Percentiles rank a stretch among this genome's conserved stretches.
These are phyloP conservation scores for Fusarium pininemorale DNA, from an alignment of 2,329 filamentous ascomycete species.

Conservation along the genomic window DNA sequence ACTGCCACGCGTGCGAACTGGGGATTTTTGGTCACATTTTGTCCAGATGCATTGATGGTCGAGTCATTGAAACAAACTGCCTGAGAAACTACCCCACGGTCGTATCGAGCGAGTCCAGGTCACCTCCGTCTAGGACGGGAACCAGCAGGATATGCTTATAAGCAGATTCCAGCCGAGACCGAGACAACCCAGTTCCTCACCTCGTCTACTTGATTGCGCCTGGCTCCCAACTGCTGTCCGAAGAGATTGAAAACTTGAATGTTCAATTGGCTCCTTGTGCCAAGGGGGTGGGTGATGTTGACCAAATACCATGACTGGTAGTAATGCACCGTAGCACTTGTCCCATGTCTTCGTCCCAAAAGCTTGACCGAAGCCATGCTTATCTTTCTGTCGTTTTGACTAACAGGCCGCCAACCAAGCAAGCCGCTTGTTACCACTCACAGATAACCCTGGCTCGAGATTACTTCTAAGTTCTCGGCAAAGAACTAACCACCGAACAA, in stretches of 20 bases:
- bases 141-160: conserved; percentile 2
- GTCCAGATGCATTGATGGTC: neutral
- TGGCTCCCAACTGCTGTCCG: neutral
- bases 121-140: neutral
- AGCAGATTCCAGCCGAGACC: neutral
- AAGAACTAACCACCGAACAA: conserved; percentile 2
- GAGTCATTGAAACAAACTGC: conserved; percentile 10
- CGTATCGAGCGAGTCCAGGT: neutral
- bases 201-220: neutral
- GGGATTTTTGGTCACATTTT: conserved; percentile 7
- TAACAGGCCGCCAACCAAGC: conserved; percentile 10
- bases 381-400: conserved; percentile 22
- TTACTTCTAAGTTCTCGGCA: conserved; percentile 6
- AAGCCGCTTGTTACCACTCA: conserved; percentile 21
- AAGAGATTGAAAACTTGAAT: neutral
- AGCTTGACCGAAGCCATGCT: conserved; percentile 34
- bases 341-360: conserved; percentile 17
- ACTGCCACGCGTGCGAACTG: conserved; percentile 34
- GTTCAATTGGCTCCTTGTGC: neutral
- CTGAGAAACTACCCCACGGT: conserved; percentile 12
- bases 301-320: conserved; percentile 10
- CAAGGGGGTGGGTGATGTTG: conserved; percentile 1
- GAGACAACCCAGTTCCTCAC: neutral
- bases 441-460: conserved; percentile 2
- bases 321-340: conserved; percentile 9